Evolutionary conservation across 352 stramenopile genomes (phyloP).

Genomic region (Phytophthora palmivora): DNA sequence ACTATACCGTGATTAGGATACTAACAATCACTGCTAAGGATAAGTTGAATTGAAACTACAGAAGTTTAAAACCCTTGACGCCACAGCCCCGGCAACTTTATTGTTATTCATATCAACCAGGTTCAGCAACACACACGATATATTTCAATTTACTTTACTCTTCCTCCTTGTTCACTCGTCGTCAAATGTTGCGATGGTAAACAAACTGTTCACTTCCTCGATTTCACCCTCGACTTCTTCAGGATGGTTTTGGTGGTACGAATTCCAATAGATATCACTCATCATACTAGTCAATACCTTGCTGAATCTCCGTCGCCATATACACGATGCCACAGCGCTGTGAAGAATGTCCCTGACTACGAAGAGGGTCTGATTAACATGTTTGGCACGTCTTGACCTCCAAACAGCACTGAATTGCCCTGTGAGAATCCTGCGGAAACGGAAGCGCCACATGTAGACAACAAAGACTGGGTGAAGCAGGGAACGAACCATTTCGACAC

Average conservation of each 20-base stretch:
- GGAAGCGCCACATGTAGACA: no score
- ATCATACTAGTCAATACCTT: background rate
- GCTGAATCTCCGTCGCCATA: conserved; percentile 26
- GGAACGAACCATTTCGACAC: background rate
- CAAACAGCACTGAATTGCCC: background rate
- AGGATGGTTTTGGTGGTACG: conserved; percentile 23
- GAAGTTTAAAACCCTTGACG: no score
- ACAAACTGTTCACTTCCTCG: conserved; percentile 24
- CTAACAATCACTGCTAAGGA: no score
- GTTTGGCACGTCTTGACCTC: background rate
- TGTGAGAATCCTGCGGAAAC: conserved; percentile 17
- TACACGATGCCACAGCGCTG: background rate
- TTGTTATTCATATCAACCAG: no score
- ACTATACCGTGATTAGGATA: no score
- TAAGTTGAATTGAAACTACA: no score
- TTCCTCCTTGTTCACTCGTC: no score
- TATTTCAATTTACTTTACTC: no score
- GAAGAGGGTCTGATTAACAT: conserved; percentile 1
- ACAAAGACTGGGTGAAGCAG: conserved; percentile 3
- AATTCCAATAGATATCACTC: conserved; percentile 32
- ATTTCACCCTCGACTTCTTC: conserved; percentile 14
- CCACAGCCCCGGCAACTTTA: no score
- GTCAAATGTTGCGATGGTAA: no score
- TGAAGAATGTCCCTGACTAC: conserved; percentile 19
- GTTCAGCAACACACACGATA: no score